Evolutionary conservation across 495 filamentous ascomycete species (phyloP).

Genomic region (Penicillium cosmopolitanum): DNA sequence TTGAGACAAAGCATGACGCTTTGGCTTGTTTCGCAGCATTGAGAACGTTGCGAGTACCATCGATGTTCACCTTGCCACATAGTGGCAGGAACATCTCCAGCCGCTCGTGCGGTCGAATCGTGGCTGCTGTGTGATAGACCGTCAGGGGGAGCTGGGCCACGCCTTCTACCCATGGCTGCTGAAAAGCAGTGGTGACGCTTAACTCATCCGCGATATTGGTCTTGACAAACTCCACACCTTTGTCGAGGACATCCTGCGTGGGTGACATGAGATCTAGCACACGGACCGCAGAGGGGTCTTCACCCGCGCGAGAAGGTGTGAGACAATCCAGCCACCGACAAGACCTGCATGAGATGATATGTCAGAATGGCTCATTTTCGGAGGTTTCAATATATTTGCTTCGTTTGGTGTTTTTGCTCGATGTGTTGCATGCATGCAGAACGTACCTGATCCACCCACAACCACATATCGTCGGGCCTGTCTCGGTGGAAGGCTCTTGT

Average conservation of each 20-base stretch:
- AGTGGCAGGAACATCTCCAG: constrained; percentile 46
- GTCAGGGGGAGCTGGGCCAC: constrained; percentile 54
- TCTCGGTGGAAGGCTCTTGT: constrained; percentile 53
- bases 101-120: constrained; percentile 55
- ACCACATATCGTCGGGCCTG: constrained; percentile 59
- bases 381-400: neutral
- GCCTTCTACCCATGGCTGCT: constrained; percentile 50
- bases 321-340: constrained; percentile 59
- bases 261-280: constrained; percentile 56
- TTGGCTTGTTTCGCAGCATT: constrained; percentile 48
- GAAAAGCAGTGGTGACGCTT: constrained; percentile 51
- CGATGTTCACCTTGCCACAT: constrained; percentile 56
- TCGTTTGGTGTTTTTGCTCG: neutral
- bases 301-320: constrained; percentile 57
- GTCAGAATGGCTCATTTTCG: neutral
- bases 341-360: constrained; percentile 42
- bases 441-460: constrained; percentile 61
- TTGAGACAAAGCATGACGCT: constrained; percentile 57
- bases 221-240: constrained; percentile 49
- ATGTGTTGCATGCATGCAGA: neutral
- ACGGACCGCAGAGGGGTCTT: constrained; percentile 55
- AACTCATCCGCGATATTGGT: constrained; percentile 56
- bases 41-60: constrained; percentile 55
- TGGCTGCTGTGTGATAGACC: constrained; percentile 61
- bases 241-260: constrained; percentile 40